phyloP scores from a whole-genome alignment of 257 asterid species.

The Gynochthodes officinalis region DNA sequence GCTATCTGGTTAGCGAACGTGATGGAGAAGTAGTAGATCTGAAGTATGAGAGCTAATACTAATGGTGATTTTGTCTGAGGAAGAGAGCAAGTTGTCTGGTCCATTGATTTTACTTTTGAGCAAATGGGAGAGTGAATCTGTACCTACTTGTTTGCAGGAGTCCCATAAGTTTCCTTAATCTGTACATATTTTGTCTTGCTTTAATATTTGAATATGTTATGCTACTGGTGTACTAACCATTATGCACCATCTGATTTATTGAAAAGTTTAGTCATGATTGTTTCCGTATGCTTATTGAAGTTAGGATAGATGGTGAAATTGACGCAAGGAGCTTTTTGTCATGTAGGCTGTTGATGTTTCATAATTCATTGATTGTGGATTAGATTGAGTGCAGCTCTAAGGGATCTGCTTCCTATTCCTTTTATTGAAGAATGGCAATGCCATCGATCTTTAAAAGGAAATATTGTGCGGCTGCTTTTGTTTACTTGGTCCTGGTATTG shows the following conservation, averaged over 20 bases:
- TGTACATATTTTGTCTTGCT: neutral
- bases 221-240: too few relatives aligned
- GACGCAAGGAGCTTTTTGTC: neutral
- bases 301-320: neutral
- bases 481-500: slow-evolving; percentile 44
- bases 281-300: neutral
- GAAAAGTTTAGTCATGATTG: neutral
- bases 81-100: neutral
- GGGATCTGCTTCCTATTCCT: slow-evolving; percentile 29
- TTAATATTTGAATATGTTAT: neutral
- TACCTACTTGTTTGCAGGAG: neutral
- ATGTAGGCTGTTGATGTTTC: slow-evolving; percentile 15
- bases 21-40: neutral
- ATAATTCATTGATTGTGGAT: slow-evolving; percentile 26
- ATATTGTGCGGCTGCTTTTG: slow-evolving; percentile 36
- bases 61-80: neutral
- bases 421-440: slow-evolving; percentile 53
- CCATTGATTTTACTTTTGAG: neutral
- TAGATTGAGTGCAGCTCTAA: slow-evolving; percentile 26
- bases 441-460: slow-evolving; percentile 53
- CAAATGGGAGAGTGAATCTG: neutral
- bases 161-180: neutral
- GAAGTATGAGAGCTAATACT: neutral
- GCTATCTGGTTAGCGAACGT: neutral
- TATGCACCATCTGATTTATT: neutral